Evolutionary conservation across 179 eudicot species (phyloP).

Genomic region (Amaranthus tricolor): DNA sequence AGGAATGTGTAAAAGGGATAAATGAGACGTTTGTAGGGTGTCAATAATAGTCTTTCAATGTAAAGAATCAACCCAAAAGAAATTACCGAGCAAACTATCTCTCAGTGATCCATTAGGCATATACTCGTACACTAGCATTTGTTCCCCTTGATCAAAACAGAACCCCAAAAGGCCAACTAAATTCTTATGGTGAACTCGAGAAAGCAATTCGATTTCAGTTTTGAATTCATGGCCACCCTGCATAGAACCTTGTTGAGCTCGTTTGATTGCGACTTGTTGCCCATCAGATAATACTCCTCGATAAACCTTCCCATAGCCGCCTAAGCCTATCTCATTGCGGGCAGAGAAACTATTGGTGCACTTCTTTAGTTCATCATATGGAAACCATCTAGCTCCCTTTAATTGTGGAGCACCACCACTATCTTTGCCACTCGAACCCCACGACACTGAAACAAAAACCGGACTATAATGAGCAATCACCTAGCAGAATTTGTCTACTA

Average conservation of each 20-base stretch:
- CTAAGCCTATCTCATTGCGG: slow-evolving; percentile 74
- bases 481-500: not conserved
- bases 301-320: slow-evolving; percentile 97
- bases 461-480: slow-evolving; percentile 4
- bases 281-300: slow-evolving; percentile 66
- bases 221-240: slow-evolving; percentile 92
- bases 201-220: slow-evolving; percentile 92
- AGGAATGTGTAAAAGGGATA: not conserved
- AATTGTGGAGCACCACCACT: slow-evolving; percentile 83
- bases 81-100: slow-evolving; percentile 72
- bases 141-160: slow-evolving; percentile 85
- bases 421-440: slow-evolving; percentile 77
- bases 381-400: slow-evolving; percentile 95
- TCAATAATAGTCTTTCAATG: not conserved
- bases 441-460: slow-evolving; percentile 50
- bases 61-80: not conserved
- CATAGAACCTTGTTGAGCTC: slow-evolving; percentile 75
- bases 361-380: slow-evolving; percentile 88
- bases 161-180: slow-evolving; percentile 81
- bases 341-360: slow-evolving; percentile 66
- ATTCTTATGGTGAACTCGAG: slow-evolving; percentile 93
- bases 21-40: not conserved
- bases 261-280: slow-evolving; percentile 70
- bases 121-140: slow-evolving; percentile 80
- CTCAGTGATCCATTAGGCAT: slow-evolving; percentile 80